Base-by-base conservation (phyloP, 2,329 filamentous ascomycete species). In the Aspergillus pseudoterreus region DNA sequence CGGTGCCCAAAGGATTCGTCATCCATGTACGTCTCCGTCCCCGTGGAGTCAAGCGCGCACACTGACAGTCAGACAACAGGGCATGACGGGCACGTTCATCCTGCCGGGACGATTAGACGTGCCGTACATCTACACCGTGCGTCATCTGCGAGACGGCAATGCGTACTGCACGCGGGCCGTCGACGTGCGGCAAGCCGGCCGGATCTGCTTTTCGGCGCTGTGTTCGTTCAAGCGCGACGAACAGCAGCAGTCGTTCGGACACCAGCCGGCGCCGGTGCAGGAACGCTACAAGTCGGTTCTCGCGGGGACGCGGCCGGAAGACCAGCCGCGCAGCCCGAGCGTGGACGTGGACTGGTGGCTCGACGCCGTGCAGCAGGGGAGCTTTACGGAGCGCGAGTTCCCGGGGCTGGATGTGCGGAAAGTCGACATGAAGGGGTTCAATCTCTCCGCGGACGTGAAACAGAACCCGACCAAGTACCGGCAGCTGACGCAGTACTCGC, bases 1-100 rank as follows among this genome's bases (percentile, higher is more conserved):
- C 80, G 1, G 76, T 82, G 11, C 61, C 59, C 5, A 65, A 71
- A 24, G 79, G 77, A 2, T 76, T 79, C 45, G 61, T 81, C 24
- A 67, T 82, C 19, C 78, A 82, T 66, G 78, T 81, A 67, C 53
- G 71, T 62, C 30, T 19, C 17, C 21, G 12, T 14, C 19, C 9
- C 14, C 17, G 32, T 17, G 4, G 9, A 6, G 12, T 19, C 24
- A 14, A 22, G 35, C 15, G 15, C 6, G 6, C 30, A 6, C 8
- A 32, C 46, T 56, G 8, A 53, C 35, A 15, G 10, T 14, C 12
- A 2, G 12, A 19, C 22, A 22, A 2, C 55, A 80, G 78, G 75
- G 76, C 58, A 74, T 81, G 39, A 78, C 77, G 0, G 79, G 79
- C 17, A 78, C 73, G 59, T 82, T 82, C 57, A 73, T 78, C 14